Percentiles rank a stretch among this genome's conserved stretches.
phyloP scores from a whole-genome alignment of 345 rosid species.

The Lepidium didymum region DNA sequence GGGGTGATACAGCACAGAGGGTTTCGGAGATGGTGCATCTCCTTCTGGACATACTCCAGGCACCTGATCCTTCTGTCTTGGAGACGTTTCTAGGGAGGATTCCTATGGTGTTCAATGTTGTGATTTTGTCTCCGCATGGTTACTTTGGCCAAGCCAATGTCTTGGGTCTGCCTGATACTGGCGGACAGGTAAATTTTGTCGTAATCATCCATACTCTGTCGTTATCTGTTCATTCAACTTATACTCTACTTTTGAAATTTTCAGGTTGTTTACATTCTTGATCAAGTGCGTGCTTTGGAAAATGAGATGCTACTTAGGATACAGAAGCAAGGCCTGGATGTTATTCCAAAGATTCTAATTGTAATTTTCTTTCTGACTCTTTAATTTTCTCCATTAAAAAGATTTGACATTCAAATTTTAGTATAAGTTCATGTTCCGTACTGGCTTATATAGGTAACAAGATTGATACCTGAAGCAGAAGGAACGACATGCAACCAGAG shows the following conservation, averaged over 20 bases:
- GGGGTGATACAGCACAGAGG: conserved; percentile 49
- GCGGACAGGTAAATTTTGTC: conserved; percentile 40
- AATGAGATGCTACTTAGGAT: conserved; percentile 54
- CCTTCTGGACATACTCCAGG: conserved; percentile 57
- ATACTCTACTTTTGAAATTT: background rate
- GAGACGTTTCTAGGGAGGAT: conserved; percentile 61
- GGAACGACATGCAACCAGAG: conserved; percentile 51
- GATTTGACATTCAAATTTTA: background rate
- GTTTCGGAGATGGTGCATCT: conserved; percentile 48
- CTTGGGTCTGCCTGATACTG: conserved; percentile 60
- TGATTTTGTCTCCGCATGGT: conserved; percentile 53
- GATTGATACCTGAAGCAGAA: conserved; percentile 45
- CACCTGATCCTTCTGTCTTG: conserved; percentile 55
- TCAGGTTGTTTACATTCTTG: conserved; percentile 54
- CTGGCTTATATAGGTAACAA: conserved; percentile 30
- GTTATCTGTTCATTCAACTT: background rate
- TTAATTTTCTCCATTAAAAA: background rate
- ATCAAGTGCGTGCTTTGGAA: conserved; percentile 65
- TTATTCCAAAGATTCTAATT: conserved; percentile 40
- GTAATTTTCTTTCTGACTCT: conserved; percentile 20
- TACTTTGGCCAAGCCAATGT: conserved; percentile 66
- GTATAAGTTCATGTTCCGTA: background rate
- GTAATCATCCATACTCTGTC: background rate
- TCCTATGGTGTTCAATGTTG: conserved; percentile 63
- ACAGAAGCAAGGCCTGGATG: conserved; percentile 44